phyloP scores from a whole-genome alignment of 2,329 filamentous ascomycete species.

The Emericellopsis atlantica region DNA sequence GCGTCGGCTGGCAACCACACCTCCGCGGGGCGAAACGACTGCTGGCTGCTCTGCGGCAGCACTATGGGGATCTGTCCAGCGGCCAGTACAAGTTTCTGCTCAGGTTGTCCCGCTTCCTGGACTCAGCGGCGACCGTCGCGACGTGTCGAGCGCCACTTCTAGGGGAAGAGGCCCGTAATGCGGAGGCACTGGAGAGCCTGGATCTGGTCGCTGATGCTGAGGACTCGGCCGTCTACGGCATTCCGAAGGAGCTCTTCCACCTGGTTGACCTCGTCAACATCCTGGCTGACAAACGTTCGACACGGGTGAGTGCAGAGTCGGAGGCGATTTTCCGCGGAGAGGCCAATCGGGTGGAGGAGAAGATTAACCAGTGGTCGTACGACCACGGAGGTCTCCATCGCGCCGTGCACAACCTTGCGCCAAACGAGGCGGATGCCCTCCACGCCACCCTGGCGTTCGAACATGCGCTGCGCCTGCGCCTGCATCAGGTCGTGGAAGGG shows the following conservation, averaged over 20 bases:
- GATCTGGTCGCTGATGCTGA: conserved; percentile 13
- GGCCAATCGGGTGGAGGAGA: conserved; percentile 16
- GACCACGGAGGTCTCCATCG: conserved; percentile 12
- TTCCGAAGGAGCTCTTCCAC: conserved; percentile 21
- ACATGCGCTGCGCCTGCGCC: conserved; percentile 24
- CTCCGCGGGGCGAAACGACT: conserved; percentile 26
- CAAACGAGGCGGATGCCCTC: conserved; percentile 14
- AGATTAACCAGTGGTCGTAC: conserved; percentile 22
- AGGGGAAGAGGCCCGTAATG: conserved; percentile 16
- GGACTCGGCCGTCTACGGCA: conserved; percentile 19
- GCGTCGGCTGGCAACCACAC: conserved; percentile 26
- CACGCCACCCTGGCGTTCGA: conserved; percentile 24
- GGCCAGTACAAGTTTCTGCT: conserved; percentile 24
- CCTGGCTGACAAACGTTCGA: conserved; percentile 17
- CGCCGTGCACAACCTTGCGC: conserved; percentile 9
- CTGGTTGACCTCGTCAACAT: conserved; percentile 18
- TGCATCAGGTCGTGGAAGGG: conserved; percentile 28
- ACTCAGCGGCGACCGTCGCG: conserved; percentile 18
- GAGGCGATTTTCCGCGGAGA: conserved; percentile 16
- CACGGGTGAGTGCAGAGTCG: conserved; percentile 14
- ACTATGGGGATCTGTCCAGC: conserved; percentile 17
- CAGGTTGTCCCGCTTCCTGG: conserved; percentile 17
- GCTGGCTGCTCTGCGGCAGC: conserved; percentile 16
- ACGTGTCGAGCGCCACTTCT: conserved; percentile 20
- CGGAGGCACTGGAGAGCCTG: conserved; percentile 12